Evolutionary conservation across 495 filamentous ascomycete genomes (phyloP).

Genomic region (Hypoxylon lienhwacheense): DNA sequence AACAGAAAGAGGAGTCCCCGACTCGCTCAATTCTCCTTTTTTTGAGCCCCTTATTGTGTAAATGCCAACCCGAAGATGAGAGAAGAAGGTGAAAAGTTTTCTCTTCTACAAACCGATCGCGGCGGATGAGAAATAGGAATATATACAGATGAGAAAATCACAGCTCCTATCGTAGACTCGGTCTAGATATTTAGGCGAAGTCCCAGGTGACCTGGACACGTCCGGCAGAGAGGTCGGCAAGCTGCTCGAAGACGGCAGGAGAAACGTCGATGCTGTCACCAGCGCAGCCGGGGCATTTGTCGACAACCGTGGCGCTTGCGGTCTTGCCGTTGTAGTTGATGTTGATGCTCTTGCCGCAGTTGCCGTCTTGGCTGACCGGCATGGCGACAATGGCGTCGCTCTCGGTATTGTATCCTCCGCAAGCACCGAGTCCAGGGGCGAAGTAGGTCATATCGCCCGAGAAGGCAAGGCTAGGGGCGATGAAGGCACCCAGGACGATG

Average conservation of each 20-base stretch:
- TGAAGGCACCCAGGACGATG: constrained; percentile 16
- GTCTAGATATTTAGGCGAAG: constrained; percentile 16
- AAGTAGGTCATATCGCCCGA: constrained; percentile 52
- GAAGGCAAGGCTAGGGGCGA: constrained; percentile 25
- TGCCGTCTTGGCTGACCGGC: constrained; percentile 42
- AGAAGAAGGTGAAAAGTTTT: not conserved
- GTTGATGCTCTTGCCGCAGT: constrained; percentile 66
- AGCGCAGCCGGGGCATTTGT: constrained; percentile 74
- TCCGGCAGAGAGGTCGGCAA: constrained; percentile 40
- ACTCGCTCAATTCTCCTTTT: not conserved
- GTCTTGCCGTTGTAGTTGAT: constrained; percentile 60
- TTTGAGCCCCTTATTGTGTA: not conserved
- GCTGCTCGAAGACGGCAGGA: constrained; percentile 46
- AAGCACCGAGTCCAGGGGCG: constrained; percentile 47
- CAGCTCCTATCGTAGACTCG: not conserved
- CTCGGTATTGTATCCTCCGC: constrained; percentile 44
- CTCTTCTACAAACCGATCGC: not conserved
- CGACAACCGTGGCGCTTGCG: constrained; percentile 59
- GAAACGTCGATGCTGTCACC: constrained; percentile 50
- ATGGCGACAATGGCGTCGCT: constrained; percentile 49
- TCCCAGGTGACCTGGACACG: constrained; percentile 45
- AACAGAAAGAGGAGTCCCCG: not conserved
- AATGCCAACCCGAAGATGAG: not conserved
- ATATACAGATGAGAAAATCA: not conserved
- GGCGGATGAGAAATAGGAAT: not conserved